These are phyloP conservation scores for Populus hybrid DNA, from an alignment of 441 rosid genomes.

Conservation along the genomic window DNA sequence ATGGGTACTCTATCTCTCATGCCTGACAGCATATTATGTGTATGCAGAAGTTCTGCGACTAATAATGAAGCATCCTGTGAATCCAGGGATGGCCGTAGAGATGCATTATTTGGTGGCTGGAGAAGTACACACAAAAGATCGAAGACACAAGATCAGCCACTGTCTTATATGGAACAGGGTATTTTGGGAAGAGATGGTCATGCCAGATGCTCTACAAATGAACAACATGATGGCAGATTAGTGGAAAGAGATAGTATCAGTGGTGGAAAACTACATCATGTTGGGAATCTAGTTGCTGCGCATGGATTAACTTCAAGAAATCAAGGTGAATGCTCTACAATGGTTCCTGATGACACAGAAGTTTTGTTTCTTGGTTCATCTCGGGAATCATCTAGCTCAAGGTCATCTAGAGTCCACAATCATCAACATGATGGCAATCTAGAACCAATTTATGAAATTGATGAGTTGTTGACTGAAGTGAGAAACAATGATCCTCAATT, in stretches of 20 bases:
- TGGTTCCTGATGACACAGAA: constrained; percentile 41
- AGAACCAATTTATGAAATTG: constrained; percentile 40
- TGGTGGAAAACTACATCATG: constrained; percentile 22
- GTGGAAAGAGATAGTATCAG: constrained; percentile 28
- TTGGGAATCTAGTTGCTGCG: constrained; percentile 26
- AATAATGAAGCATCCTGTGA: constrained; percentile 20
- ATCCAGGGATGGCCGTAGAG: constrained; percentile 31
- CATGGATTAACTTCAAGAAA: constrained; percentile 34
- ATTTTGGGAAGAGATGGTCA: constrained; percentile 25
- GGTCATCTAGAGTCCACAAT: constrained; percentile 43
- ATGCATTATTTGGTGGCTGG: constrained; percentile 45
- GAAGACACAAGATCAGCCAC: constrained; percentile 20
- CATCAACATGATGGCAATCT: constrained; percentile 28
- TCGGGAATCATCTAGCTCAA: constrained; percentile 50
- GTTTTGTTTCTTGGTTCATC: constrained; percentile 50
- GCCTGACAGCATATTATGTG: constrained; percentile 6
- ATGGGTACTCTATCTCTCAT: not conserved
- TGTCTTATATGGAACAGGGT: not conserved
- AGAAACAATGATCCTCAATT: constrained; percentile 23
- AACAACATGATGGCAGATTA: constrained; percentile 21
- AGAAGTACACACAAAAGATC: constrained; percentile 43
- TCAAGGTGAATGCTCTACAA: constrained; percentile 32
- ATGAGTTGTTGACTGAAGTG: constrained; percentile 41
- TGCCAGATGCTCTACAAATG: constrained; percentile 25
- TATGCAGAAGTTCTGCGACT: constrained; percentile 31